These are phyloP conservation scores for Wickerhamiella qilinensis DNA, from an alignment of 805 yeast species.

Conservation along the genomic window DNA sequence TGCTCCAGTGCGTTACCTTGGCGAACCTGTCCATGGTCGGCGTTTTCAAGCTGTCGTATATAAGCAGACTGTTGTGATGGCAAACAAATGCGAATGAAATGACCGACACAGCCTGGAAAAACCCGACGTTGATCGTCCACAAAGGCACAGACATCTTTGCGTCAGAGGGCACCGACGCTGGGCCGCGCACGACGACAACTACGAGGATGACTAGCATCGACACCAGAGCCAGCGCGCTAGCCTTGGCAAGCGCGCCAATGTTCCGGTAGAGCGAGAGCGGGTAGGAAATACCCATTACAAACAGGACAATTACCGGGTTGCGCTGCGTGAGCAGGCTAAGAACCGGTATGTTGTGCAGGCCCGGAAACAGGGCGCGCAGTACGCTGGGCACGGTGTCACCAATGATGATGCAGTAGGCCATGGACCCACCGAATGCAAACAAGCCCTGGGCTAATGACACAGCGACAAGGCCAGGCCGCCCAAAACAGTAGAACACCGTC, in stretches of 20 bases:
- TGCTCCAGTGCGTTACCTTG: conserved; percentile 66
- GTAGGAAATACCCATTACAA: conserved; percentile 57
- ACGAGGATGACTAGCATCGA: conserved; percentile 70
- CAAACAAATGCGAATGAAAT: conserved; percentile 91
- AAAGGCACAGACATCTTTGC: conserved; percentile 21
- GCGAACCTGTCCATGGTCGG: conserved; percentile 67
- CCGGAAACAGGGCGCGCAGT: conserved; percentile 45
- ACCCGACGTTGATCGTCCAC: conserved; percentile 37
- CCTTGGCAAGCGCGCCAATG: conserved; percentile 70
- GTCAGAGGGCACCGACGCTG: conserved; percentile 27
- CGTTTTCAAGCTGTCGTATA: conserved; percentile 63
- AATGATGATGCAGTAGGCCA: conserved; percentile 86
- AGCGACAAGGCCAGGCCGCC: conserved; percentile 47
- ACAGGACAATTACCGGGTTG: conserved; percentile 51
- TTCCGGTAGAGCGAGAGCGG: conserved; percentile 71
- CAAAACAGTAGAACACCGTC: conserved; percentile 67
- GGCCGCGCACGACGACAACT: conserved; percentile 62
- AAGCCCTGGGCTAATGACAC: conserved; percentile 65
- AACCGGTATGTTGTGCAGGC: conserved; percentile 20
- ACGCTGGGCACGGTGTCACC: conserved; percentile 95
- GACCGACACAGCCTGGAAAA: conserved; percentile 86
- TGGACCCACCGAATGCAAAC: conserved; percentile 87
- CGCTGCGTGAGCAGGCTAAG: conserved; percentile 44
- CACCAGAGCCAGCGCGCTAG: conserved; percentile 68
- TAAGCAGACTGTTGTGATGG: conserved; percentile 85